Conservation (phyloP, 2,329 filamentous ascomycete genomes). For the Botrytis porri region DNA sequence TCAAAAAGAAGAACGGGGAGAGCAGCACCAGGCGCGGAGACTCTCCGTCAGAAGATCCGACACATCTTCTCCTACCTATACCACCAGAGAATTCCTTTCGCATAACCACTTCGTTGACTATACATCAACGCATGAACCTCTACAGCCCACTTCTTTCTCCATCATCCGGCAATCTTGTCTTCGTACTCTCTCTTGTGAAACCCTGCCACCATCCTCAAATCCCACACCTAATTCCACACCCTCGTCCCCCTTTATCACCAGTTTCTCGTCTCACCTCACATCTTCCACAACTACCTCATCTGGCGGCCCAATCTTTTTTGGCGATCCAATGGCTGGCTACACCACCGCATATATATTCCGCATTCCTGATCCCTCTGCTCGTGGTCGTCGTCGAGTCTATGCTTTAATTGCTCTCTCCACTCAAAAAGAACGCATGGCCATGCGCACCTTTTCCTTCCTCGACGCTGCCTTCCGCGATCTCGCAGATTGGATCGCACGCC, state of each 20-base stretch:
- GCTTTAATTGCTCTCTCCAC: conserved; percentile 64
- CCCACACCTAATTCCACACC: conserved; percentile 42
- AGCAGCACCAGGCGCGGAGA: conserved; percentile 15
- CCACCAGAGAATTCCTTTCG: conserved; percentile 44
- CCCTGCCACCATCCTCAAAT: conserved; percentile 49
- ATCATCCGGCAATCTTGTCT: conserved; percentile 64
- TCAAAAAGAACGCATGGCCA: conserved; percentile 61
- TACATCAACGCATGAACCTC: conserved; percentile 65
- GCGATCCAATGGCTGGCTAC: conserved; percentile 62
- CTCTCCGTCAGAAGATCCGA: conserved; percentile 22
- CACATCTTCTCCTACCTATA: conserved; percentile 34
- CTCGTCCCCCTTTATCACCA: conserved; percentile 43
- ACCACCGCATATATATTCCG: conserved; percentile 70
- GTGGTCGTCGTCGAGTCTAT: conserved; percentile 67
- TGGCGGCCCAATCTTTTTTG: conserved; percentile 67
- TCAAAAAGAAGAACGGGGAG: conserved; percentile 26
- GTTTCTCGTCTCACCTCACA: conserved; percentile 37
- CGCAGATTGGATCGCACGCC: conserved; percentile 62
- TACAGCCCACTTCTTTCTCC: conserved; percentile 61
- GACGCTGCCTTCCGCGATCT: conserved; percentile 61
- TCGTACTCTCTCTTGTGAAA: conserved; percentile 64
- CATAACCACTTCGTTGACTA: conserved; percentile 67
- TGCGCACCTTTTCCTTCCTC: conserved; percentile 64
- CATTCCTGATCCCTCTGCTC: conserved; percentile 64
- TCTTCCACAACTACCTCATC: conserved; percentile 50